Percentiles rank a stretch among this genome's conserved stretches.
Evolutionary conservation across 2,329 filamentous ascomycete species (phyloP).

Genomic region (Zasmidium citrigriseum): DNA sequence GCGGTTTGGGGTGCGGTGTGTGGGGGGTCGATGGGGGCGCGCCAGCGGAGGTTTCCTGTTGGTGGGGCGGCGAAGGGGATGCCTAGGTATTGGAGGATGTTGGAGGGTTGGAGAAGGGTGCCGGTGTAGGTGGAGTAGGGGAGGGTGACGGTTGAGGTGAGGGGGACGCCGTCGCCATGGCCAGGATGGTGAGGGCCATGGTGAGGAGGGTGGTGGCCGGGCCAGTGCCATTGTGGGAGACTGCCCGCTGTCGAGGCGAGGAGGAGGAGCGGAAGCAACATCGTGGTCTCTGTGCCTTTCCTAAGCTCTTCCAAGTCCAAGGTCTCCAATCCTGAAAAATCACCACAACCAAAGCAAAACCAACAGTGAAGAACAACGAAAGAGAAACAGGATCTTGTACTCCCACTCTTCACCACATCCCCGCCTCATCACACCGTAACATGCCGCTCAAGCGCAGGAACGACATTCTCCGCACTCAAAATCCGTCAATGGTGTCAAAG

Average conservation of each 20-base stretch:
- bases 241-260: not conserved
- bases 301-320: no score
- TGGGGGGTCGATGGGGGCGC: conserved; percentile 64
- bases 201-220: not conserved
- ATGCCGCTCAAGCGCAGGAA: not conserved
- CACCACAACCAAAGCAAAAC: not conserved
- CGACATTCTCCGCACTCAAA: not conserved
- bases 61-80: conserved; percentile 73
- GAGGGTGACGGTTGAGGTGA: conserved; percentile 55
- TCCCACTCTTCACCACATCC: not conserved
- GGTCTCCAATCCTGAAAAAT: no score
- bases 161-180: not conserved
- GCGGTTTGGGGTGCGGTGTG: conserved; percentile 53
- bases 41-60: conserved; percentile 65
- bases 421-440: not conserved
- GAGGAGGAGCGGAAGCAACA: not conserved
- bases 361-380: not conserved
- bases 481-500: not conserved
- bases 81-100: conserved; percentile 69
- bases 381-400: not conserved
- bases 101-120: conserved; percentile 40
- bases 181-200: not conserved
- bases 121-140: conserved; percentile 68
- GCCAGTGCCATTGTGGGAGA: not conserved
- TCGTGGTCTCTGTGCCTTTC: not conserved